A percentile compares a stretch with the other conserved stretches of the same genome.
Evolutionary conservation across 2,329 filamentous ascomycete species (phyloP).

Genomic region (Fusarium sp.): DNA sequence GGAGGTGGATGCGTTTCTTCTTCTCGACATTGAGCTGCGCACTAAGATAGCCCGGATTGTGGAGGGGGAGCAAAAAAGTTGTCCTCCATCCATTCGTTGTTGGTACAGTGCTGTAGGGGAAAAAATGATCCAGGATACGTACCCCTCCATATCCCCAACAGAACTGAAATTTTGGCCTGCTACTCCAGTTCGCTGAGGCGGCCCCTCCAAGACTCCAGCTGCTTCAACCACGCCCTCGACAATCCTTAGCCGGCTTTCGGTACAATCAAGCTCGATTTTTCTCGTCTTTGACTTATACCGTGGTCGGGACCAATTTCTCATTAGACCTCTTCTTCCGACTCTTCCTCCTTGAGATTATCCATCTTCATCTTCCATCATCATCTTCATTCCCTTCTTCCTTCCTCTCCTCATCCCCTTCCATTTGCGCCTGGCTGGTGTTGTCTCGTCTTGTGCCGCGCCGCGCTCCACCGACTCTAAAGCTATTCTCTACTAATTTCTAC

Average conservation of each 20-base stretch:
- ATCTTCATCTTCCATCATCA: conserved; percentile 44
- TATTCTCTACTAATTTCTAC: conserved; percentile 50
- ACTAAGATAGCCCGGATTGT: conserved; percentile 47
- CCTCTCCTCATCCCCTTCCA: conserved; percentile 33
- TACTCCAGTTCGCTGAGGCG: conserved; percentile 49
- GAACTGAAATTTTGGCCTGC: conserved; percentile 57
- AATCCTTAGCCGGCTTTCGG: conserved; percentile 41
- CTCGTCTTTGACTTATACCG: conserved; percentile 52
- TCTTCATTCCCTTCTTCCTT: conserved; percentile 41
- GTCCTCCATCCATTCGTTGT: conserved; percentile 27
- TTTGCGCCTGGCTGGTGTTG: conserved; percentile 51
- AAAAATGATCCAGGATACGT: conserved; percentile 49
- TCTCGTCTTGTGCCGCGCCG: conserved; percentile 46
- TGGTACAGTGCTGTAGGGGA: conserved; percentile 22
- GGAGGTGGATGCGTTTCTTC: conserved; percentile 41
- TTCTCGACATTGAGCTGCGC: conserved; percentile 40
- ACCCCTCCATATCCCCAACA: conserved; percentile 60
- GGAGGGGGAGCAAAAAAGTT: conserved; percentile 40
- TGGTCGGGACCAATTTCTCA: conserved; percentile 46
- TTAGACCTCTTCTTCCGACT: conserved; percentile 47
- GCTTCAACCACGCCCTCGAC: conserved; percentile 46
- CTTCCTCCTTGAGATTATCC: conserved; percentile 50
- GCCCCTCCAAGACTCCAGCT: conserved; percentile 48
- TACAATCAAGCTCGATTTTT: conserved; percentile 48
- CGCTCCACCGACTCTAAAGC: conserved; percentile 49